These are phyloP conservation scores for Erythrobasidium yunnanense DNA, from an alignment of 768 basidiomycete genomes.

Conservation along the genomic window DNA sequence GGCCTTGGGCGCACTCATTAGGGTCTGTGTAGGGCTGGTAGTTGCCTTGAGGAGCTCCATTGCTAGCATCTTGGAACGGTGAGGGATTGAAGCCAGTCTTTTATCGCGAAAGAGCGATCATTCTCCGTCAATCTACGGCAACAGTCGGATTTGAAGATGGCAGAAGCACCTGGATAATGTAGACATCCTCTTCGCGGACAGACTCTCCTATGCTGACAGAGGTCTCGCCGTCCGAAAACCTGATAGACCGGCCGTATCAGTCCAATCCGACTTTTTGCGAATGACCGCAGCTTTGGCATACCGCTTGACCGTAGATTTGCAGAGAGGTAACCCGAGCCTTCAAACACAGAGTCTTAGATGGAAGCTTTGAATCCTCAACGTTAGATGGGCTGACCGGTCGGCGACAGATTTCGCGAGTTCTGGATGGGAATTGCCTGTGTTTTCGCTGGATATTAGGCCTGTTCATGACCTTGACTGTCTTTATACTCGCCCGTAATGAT, in stretches of 20 bases:
- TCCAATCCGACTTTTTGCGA: slow-evolving; percentile 47
- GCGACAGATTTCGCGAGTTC: slow-evolving; percentile 91
- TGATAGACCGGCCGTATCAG: slow-evolving; percentile 77
- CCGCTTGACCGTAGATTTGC: slow-evolving; percentile 71
- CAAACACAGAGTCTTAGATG: neutral
- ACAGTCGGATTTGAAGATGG: neutral
- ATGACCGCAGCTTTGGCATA: slow-evolving; percentile 56
- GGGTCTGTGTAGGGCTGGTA: slow-evolving; percentile 49
- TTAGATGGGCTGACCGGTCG: slow-evolving; percentile 75
- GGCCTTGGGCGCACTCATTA: slow-evolving; percentile 64
- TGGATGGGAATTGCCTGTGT: slow-evolving; percentile 86
- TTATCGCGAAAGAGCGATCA: neutral
- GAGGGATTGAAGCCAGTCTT: slow-evolving; percentile 39
- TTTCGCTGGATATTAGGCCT: neutral
- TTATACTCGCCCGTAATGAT: neutral
- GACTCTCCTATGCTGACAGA: slow-evolving; percentile 63
- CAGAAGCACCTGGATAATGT: slow-evolving; percentile 81
- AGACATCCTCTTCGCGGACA: slow-evolving; percentile 94
- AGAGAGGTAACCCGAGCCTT: slow-evolving; percentile 81
- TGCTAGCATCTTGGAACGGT: slow-evolving; percentile 24
- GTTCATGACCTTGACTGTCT: neutral
- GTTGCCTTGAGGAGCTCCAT: neutral
- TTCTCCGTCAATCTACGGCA: neutral
- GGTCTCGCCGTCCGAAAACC: slow-evolving; percentile 68
- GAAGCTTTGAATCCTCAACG: neutral